A percentile compares a stretch with the other conserved stretches of the same genome.
phyloP scores from a whole-genome alignment of 345 rosid genomes.

The Mallotus nudiflorus region DNA sequence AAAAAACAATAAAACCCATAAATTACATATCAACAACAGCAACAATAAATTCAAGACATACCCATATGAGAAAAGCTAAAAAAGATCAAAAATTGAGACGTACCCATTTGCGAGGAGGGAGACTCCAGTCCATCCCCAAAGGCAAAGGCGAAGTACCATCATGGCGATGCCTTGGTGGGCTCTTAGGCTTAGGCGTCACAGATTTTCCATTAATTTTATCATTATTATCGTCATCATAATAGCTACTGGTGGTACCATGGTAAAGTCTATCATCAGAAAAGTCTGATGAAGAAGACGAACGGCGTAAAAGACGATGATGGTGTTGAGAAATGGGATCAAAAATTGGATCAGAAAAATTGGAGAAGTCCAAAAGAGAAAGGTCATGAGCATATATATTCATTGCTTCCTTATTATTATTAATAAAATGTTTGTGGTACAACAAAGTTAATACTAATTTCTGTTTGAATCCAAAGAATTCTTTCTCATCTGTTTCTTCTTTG shows the following conservation, averaged over 20 bases:
- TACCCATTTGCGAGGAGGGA: constrained; percentile 84
- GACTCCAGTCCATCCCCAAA: constrained; percentile 95
- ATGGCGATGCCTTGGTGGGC: constrained; percentile 74
- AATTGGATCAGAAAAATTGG: constrained; percentile 53
- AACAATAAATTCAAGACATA: not conserved
- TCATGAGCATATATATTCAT: constrained; percentile 61
- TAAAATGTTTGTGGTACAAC: no score
- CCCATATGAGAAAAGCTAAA: not conserved
- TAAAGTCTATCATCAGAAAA: constrained; percentile 20
- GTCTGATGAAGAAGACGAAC: constrained; percentile 27
- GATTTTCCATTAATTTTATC: constrained; percentile 7
- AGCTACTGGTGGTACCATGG: not conserved
- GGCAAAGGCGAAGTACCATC: constrained; percentile 91
- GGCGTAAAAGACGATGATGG: constrained; percentile 21
- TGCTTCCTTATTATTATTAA: no score
- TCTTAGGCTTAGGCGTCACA: constrained; percentile 21
- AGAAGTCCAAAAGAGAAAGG: constrained; percentile 61
- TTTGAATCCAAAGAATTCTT: no score
- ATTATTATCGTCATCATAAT: constrained; percentile 1
- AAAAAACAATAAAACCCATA: not conserved
- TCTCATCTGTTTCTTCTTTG: no score
- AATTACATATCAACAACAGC: not conserved
- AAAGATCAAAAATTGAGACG: constrained; percentile 7
- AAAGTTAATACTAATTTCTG: no score
- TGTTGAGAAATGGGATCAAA: constrained; percentile 36